phyloP scores from a whole-genome alignment of 2,329 filamentous ascomycete species.

The Venturia effusa region DNA sequence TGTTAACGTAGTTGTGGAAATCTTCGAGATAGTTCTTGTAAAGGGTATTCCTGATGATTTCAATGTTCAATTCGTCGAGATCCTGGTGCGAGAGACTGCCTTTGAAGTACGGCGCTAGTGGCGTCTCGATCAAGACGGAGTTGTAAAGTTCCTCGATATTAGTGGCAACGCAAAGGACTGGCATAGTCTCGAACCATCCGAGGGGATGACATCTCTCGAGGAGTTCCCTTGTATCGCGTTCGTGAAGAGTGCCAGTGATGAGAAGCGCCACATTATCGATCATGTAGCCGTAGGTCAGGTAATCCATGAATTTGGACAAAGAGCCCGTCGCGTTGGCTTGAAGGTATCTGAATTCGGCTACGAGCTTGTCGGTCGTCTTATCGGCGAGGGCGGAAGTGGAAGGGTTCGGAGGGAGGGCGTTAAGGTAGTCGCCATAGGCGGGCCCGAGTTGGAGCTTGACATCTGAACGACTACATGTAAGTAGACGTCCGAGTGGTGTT shows the following conservation, averaged over 20 bases:
- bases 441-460: constrained; percentile 95
- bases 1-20: constrained; percentile 91
- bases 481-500: neutral
- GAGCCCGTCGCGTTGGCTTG: constrained; percentile 88
- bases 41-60: constrained; percentile 95
- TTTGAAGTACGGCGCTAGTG: constrained; percentile 94
- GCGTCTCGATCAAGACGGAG: constrained; percentile 92
- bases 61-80: constrained; percentile 96
- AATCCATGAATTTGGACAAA: constrained; percentile 92
- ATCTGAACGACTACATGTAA: constrained; percentile 45
- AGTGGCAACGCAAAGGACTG: constrained; percentile 91
- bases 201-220: constrained; percentile 92
- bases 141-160: constrained; percentile 99
- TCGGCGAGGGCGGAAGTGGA: constrained; percentile 90
- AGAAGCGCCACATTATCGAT: constrained; percentile 98
- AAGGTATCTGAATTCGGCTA: constrained; percentile 93
- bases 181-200: constrained; percentile 98
- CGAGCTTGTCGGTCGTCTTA: constrained; percentile 96
- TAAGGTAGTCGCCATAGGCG: constrained; percentile 93
- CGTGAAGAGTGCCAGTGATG: constrained; percentile 95
- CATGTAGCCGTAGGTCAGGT: constrained; percentile 98
- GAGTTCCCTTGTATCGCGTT: constrained; percentile 90
- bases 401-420: constrained; percentile 85
- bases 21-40: constrained; percentile 99
- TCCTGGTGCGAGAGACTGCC: constrained; percentile 92